A percentile compares a stretch with the other conserved stretches of the same genome.
phyloP scores from a whole-genome alignment of 2,329 filamentous ascomycete species.

The Clarireedia paspali region DNA sequence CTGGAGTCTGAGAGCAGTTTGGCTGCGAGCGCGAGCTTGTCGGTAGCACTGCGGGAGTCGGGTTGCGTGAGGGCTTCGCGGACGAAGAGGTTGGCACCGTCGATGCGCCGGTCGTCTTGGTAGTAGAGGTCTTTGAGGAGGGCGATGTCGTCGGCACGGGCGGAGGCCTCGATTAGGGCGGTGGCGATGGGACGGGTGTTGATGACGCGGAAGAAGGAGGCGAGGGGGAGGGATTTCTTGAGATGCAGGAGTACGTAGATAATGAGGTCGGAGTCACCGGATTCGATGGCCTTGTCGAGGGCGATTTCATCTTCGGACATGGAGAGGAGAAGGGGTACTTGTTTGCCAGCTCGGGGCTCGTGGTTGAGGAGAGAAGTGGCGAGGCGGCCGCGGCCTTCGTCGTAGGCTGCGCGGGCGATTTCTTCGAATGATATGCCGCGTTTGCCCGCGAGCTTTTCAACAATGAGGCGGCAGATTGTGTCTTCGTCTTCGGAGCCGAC shows the following conservation, averaged over 20 bases:
- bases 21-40: conserved; percentile 81
- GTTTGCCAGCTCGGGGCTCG: conserved; percentile 88
- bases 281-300: conserved; percentile 92
- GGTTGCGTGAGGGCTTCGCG: conserved; percentile 72
- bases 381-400: conserved; percentile 82
- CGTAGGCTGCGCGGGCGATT: conserved; percentile 86
- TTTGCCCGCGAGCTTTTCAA: conserved; percentile 79
- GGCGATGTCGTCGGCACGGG: conserved; percentile 66
- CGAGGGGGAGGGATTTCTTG: conserved; percentile 82
- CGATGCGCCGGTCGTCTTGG: conserved; percentile 84
- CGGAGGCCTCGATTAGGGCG: conserved; percentile 80
- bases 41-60: conserved; percentile 60
- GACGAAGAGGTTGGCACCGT: conserved; percentile 82
- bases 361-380: conserved; percentile 89
- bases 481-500: conserved; percentile 80
- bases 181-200: conserved; percentile 79
- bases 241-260: conserved; percentile 81
- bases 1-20: conserved; percentile 80
- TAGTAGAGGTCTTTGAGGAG: conserved; percentile 95
- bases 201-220: conserved; percentile 87
- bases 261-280: conserved; percentile 89
- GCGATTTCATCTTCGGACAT: conserved; percentile 97
- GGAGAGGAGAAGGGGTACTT: conserved; percentile 83
- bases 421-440: conserved; percentile 92
- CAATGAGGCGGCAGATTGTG: conserved; percentile 75